Evolutionary conservation across 768 basidiomycete species (phyloP), one percentile per base, ranked within the genome.

Genomic region (Psilocybe cyanescens): DNA sequence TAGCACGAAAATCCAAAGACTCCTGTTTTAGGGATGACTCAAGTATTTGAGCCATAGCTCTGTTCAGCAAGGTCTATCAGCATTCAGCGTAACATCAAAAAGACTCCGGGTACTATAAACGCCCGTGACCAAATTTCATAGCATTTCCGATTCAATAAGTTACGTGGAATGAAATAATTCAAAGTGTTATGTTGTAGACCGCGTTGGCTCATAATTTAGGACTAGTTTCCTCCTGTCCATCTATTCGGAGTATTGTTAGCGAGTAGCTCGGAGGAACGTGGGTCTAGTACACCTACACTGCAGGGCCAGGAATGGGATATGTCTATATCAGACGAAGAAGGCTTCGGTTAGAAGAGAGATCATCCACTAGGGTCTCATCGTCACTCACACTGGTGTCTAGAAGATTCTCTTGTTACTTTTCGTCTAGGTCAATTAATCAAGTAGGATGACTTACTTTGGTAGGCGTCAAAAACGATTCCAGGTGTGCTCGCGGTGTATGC

Each of bases 251-350:
- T 24, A 24, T 24, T 29, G 47, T 35, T 11, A 16, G 3, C 30
- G 1, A 44, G 17, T 17, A 44, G 17, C 30, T 17, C 8, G 30
- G 7, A 7, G 16, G 14, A 2, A 33, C 41, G 11, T 9, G 3
- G 31, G 44, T 28, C 5, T 31, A 44, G 9, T 14, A n/a, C n/a
- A 58, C 63, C 48, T 69, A 79, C 75, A 80, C 75, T 29, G 77
- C 67, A 16, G 79, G 79, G 8, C 79, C 79, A 12, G 80, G 79
- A 50, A 80, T 80, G 0, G 77, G 76, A 60, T 82, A 82, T 31
- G 73, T 61, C 68, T 71, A 63, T 14, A 61, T 24, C 37, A 55
- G 37, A 24, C 24, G 24, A 24, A 24, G 24, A 24, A 24, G 24
- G 2, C 24, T 24, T 24, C 24, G 37, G 37, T 39, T 14, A 39